Percentiles rank a stretch among this genome's conserved stretches.
phyloP scores from a whole-genome alignment of 148 eudicot species.

The Vaccinium myrtillus region DNA sequence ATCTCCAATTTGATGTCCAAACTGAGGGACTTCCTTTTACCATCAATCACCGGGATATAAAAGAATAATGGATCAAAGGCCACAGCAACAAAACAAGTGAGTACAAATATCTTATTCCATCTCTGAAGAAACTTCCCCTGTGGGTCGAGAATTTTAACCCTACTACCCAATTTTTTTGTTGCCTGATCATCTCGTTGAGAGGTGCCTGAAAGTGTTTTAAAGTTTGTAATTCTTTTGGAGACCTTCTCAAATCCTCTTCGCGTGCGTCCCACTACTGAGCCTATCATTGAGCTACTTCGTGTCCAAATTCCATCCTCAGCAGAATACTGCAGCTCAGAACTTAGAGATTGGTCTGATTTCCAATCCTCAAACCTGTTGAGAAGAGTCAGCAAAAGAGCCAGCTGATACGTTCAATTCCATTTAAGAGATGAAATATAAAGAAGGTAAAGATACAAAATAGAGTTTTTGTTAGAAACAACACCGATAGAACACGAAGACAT shows the following conservation, averaged over 20 bases:
- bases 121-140: conserved; percentile 60
- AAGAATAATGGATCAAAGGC: conserved; percentile 70
- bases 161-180: conserved; percentile 23
- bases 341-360: conserved; percentile 15
- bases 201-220: conserved; percentile 27
- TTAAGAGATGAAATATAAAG: background rate
- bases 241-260: conserved; percentile 27
- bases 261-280: background rate
- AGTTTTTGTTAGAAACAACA: background rate
- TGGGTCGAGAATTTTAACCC: conserved; percentile 47
- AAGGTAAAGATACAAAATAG: background rate
- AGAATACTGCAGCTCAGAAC: background rate
- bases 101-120: conserved; percentile 67
- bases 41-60: conserved; percentile 56
- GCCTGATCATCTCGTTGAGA: conserved; percentile 23
- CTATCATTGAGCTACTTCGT: conserved; percentile 11
- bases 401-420: background rate
- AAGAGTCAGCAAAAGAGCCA: background rate
- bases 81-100: conserved; percentile 56
- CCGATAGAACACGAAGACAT: background rate
- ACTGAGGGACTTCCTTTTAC: conserved; percentile 36
- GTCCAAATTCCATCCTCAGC: conserved; percentile 17
- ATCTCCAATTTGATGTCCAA: conserved; percentile 45
- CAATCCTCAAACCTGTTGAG: conserved; percentile 29
- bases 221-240: conserved; percentile 33